Percentiles rank a stretch among this genome's conserved stretches.
Conservation (phyloP, 129 eudicot species). For the Logfia minima region DNA sequence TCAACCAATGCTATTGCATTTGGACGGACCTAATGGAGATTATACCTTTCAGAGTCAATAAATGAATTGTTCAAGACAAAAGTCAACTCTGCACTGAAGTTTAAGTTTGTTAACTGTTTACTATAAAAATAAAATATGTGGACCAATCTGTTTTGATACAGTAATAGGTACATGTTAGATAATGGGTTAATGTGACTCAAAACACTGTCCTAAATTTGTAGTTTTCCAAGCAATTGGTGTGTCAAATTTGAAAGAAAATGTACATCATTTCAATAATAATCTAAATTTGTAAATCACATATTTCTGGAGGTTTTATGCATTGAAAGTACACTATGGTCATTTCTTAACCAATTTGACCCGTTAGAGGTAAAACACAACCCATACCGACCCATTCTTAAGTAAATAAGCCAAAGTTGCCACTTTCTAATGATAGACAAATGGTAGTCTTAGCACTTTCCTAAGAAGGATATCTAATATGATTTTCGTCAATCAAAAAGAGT, state of each 20-base stretch:
- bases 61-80: not conserved
- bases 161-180: not conserved
- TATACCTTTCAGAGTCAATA: not conserved
- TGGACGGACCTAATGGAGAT: slow-evolving; percentile 54
- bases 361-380: not conserved
- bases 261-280: not conserved
- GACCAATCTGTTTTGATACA: not conserved
- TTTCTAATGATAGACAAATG: not conserved
- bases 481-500: not conserved
- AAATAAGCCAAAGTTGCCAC: not conserved
- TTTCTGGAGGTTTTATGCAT: not conserved
- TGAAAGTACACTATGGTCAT: not conserved
- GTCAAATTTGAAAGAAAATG: not conserved
- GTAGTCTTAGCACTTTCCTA: not conserved
- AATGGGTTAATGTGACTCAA: not conserved
- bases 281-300: not conserved
- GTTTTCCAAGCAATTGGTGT: not conserved
- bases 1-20: slow-evolving; percentile 87
- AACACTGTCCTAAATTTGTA: not conserved
- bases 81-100: not conserved
- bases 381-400: not conserved
- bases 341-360: not conserved
- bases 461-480: not conserved
- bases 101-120: not conserved
- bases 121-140: not conserved